Base-by-base conservation (phyloP, 768 basidiomycete genomes). In the Pleurotus tuber-regium region DNA sequence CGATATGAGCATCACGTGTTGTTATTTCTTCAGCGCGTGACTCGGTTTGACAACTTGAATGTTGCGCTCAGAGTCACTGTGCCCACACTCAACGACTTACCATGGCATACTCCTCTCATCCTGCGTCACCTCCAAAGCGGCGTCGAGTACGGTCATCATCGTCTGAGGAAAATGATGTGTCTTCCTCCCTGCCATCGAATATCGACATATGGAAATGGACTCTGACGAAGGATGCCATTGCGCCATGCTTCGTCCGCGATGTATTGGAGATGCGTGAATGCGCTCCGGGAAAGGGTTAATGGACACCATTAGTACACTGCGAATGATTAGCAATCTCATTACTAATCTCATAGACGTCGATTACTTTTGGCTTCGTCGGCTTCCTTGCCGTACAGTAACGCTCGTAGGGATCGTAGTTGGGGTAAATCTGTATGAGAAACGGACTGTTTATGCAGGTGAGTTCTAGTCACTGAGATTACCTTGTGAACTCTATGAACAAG, bases 281-380 rank as follows among this genome's bases (percentile, higher is more conserved):
- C 19, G 66, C 69, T 36, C 52, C 52, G 14, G 56, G 55, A 16
- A 63, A 62, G 67, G 74, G 74, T 64, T 51, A n/a, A n/a, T n/a
- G n/a, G n/a, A n/a, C n/a, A n/a, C n/a, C n/a, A n/a, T n/a, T n/a
- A n/a, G n/a, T n/a, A n/a, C n/a, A n/a, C n/a, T n/a, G n/a, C n/a
- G n/a, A n/a, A n/a, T n/a, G n/a, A n/a, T n/a, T n/a, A n/a, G n/a
- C n/a, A n/a, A n/a, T n/a, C n/a, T n/a, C n/a, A n/a, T n/a, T n/a
- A n/a, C n/a, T n/a, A n/a, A n/a, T n/a, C n/a, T 55, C 16, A 9
- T 39, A 84, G 85, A 70, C 8, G 57, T 62, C 29, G 84, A 88
- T 51, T 87, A 82, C 56, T 89, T 76, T 63, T 85, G 86, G 85
- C 67, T 92, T 11, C 86, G 86, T 8, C 68, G 82, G 14, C 73